Base-by-base conservation (phyloP, 2,329 filamentous ascomycete genomes). In the Dichotomopilus funicola region DNA sequence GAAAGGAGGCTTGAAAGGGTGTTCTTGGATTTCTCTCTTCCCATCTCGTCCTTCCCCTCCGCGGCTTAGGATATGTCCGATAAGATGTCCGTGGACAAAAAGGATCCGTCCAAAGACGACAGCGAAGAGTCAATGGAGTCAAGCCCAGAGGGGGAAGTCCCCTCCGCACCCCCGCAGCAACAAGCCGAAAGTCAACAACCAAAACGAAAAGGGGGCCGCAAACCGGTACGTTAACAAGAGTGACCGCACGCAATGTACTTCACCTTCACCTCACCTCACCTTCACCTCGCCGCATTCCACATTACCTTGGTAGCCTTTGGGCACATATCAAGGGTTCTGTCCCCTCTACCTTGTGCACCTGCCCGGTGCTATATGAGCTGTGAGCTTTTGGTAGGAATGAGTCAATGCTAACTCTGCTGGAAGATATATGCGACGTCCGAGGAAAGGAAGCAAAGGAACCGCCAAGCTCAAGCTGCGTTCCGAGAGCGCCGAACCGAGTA, bases 391-490 rank as follows among this genome's bases (percentile, higher is more conserved):
- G 19, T 27, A 27, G 19, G 19, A 27, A 27, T 27, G 19, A 27
- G 3, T 27, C 19, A 27, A 45, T 56, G 48, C 60, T 62, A 60
- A 64, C 54, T 46, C 54, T 42, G 6, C 31, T 36, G 47, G 13
- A 50, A 96, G 92, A 96, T 96, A 62, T 99, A 99, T 79, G 94
- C 94, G 53, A 99, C 94, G 38, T 97, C 94, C 9, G 94, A 99
- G 73, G 94, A 99, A 74, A 86, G 94, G 67, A 97, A 99, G 77
- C 94, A 97, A 75, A 85, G 94, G 62, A 99, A 99, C 70, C 81
- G 94, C 65, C 94, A 97, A 76, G 94, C 94, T 48, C 94, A 99
- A 74, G 94, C 94, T 54, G 94, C 94, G 56, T 99, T 99, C 68
- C 87, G 94, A 64, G 94, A 99, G 75, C 87, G 94, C 63, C 86